Evolutionary conservation across 2,329 filamentous ascomycete species (phyloP), one percentile per base, ranked within the genome.

Genomic region (Arachnopeziza araneosa): DNA sequence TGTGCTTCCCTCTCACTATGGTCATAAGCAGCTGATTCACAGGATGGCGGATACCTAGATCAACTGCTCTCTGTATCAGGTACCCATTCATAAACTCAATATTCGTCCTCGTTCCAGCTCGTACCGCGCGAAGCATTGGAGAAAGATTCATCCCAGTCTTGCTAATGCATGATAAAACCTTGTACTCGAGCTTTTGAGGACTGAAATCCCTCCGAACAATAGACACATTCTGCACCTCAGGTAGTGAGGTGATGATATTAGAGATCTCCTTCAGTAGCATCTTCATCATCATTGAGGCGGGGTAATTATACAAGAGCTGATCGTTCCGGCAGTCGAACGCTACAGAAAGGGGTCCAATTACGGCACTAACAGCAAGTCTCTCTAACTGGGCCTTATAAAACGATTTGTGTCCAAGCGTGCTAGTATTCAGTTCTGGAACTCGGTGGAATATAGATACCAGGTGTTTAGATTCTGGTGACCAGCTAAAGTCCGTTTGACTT

Each of bases 11-110:
- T 70, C 89, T 85, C 54, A 97, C 86, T 75, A 92, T 75, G 57
- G 86, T 79, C 72, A 88, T 77, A 50, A 96, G 77, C 78, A 90
- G 82, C 67, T 87, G 86, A 71, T 96, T 95, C 63, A 87, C 78
- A 12, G 85, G 83, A 68, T 86, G 86, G 55, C 83, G 78, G n/a
- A 96, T 78, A 1, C 90, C 90, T 62, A 93, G 69, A 71, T 90
- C 83, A 67, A 83, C 80, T 0, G 89, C 95, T 50, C 88, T 82
- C 55, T 78, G 80, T 32, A 96, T 80, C 61, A 99, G 88, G 76
- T 93, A 99, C 0, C 93, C 93, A 72, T 96, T 97, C 66, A 93
- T 83, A 69, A 88, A 96, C 52, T 93, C 84, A 50, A 97, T 83
- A 68, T 96, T 91, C 0, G 90, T 91, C 60, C 79, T 75, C 62